These are phyloP conservation scores for Syncephalastrum sp. DNA, from an alignment of 371 early-diverging fungal species.

Conservation along the genomic window DNA sequence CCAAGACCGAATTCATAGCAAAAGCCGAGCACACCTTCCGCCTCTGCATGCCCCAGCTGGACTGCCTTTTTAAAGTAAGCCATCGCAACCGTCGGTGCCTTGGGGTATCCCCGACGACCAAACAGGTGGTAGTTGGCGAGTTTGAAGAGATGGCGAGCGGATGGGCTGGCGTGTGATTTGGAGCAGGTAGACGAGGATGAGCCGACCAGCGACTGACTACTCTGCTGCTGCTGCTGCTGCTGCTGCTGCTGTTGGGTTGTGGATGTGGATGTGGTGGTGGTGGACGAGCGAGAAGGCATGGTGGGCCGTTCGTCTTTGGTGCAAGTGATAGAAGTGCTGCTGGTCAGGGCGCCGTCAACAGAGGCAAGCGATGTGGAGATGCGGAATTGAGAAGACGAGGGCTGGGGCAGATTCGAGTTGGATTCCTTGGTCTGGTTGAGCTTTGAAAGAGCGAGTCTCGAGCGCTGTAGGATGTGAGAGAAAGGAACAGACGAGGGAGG, in stretches of 20 bases:
- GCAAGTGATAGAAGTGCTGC: conserved; percentile 1
- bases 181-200: no score
- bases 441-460: conserved; percentile 16
- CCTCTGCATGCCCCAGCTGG: conserved; percentile 37
- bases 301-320: conserved; percentile 10
- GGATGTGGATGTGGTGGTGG: conserved; percentile 3
- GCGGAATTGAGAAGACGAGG: conserved; percentile 5
- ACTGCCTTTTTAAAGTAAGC: conserved; percentile 44
- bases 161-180: not conserved
- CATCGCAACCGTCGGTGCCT: conserved; percentile 45
- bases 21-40: conserved; percentile 61
- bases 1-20: conserved; percentile 86
- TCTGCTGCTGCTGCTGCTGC: conserved; percentile 2
- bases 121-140: conserved; percentile 52
- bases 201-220: no score
- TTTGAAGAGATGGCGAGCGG: conserved; percentile 31
- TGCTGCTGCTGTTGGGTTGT: no score
- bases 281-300: conserved; percentile 13
- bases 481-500: conserved; percentile 19
- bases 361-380: conserved; percentile 4
- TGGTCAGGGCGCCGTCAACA: conserved; percentile 1
- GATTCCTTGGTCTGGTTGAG: conserved; percentile 11
- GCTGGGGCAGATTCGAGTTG: conserved; percentile 17
- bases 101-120: conserved; percentile 50
- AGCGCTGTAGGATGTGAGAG: conserved; percentile 23